phyloP scores from a whole-genome alignment of 495 filamentous ascomycete genomes.

The Schizothecium vesticola region DNA sequence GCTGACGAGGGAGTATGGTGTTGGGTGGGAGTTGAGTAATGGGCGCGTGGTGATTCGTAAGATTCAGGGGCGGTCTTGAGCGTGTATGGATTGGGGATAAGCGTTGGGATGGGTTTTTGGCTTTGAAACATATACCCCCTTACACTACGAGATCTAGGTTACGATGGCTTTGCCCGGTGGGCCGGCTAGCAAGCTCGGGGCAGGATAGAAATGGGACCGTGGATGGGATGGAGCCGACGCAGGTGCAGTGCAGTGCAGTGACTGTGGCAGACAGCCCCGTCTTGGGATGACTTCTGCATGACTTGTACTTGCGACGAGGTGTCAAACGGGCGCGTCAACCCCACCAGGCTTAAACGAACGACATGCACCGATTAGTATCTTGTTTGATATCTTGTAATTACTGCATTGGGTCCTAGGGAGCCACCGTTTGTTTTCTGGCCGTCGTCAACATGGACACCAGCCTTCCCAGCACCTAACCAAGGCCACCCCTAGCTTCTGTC shows the following conservation, averaged over 20 bases:
- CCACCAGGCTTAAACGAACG: neutral
- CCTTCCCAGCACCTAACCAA: neutral
- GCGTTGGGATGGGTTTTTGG: neutral
- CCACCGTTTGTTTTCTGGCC: neutral
- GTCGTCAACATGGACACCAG: neutral
- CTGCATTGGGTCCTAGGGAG: neutral
- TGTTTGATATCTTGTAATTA: neutral
- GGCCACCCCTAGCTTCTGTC: neutral
- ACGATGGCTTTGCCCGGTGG: neutral
- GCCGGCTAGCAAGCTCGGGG: neutral
- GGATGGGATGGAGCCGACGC: neutral
- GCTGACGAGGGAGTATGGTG: slow-evolving; percentile 56
- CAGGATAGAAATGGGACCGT: neutral
- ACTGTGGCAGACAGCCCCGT: neutral
- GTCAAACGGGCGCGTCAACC: no score
- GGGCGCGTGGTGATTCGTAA: slow-evolving; percentile 63
- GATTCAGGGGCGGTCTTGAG: slow-evolving; percentile 32
- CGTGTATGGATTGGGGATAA: neutral
- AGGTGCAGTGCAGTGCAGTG: neutral
- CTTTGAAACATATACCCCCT: neutral
- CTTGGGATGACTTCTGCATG: neutral
- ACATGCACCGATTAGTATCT: neutral
- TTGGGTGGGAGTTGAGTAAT: slow-evolving; percentile 74
- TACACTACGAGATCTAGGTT: neutral
- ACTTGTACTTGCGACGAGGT: neutral